Base-by-base conservation (phyloP, 1,139 yeast genomes). In the Suhomyces wounanorum region DNA sequence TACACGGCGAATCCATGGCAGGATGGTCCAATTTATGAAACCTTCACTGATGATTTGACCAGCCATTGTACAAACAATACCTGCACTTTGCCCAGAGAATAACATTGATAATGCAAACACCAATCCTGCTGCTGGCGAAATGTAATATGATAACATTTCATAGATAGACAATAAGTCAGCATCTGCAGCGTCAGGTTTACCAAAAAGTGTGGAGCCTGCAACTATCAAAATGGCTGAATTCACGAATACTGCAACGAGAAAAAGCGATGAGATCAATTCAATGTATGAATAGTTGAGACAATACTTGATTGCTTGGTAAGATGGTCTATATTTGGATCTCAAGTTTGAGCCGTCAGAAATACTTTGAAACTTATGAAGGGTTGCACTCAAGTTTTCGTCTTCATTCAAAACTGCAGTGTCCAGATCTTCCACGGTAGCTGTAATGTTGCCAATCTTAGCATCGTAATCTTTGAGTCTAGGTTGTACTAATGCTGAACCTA, bases 1-100 rank as follows among this genome's bases (percentile, higher is more conserved):
- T 3, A 89, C 63, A 59, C 96, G 75, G 64, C 96, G 77, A 44
- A 84, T 63, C 96, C 96, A 89, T 6, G 96, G 96, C 58, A 72
- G 77, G 44, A 87, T 64, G 16, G 80, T 80, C 95, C 96, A 88
- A 53, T 83, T 80, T 42, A 89, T 78, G 63, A 87, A 90, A 1
- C 96, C 96, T 65, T 89, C 96, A 57, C 89, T 79, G 3, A 89
- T 91, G 59, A 89, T 85, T 65, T 89, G 96, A 9, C 96, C 96
- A 0, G 95, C 89, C 68, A 89, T 85, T 0, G 96, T 89, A 64
- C 96, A 89, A 1, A 89, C 92, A 52, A 89, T 84, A 44, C 95
- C 95, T 0, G 96, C 92, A 54, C 89, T 83, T 62, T 87, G 89
- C 9, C 96, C 96, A 52, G 89, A 83, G 58, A 85, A 79, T 35